phyloP scores from a whole-genome alignment of 345 rosid genomes.

The Mangifera indica region DNA sequence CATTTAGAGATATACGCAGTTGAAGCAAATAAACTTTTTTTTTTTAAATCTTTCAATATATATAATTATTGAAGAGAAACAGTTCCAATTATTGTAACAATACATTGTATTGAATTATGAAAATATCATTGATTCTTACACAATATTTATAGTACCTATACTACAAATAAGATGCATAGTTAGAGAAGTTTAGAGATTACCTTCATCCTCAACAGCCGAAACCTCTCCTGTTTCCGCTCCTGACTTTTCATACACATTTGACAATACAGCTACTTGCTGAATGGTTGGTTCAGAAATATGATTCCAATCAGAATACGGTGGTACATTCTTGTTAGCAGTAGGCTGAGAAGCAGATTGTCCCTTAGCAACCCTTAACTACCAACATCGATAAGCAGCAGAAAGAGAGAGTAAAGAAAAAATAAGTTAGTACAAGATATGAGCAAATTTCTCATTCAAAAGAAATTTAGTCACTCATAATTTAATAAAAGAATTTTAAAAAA shows the following conservation, averaged over 20 bases:
- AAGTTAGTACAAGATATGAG: not conserved
- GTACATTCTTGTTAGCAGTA: slow-evolving; percentile 33
- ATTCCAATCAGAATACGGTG: slow-evolving; percentile 45
- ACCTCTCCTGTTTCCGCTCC: slow-evolving; percentile 38
- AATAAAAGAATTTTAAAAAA: slow-evolving; percentile 2
- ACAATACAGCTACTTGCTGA: slow-evolving; percentile 28
- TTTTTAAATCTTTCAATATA: not conserved
- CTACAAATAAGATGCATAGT: not conserved
- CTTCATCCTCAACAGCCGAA: slow-evolving; percentile 50
- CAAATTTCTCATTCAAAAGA: not conserved
- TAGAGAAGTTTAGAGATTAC: slow-evolving; percentile 24
- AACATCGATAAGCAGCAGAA: slow-evolving; percentile 9
- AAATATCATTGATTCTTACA: not conserved
- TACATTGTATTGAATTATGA: not conserved
- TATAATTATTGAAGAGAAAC: too few relatives aligned
- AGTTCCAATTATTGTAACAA: not conserved
- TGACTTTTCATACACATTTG: slow-evolving; percentile 37
- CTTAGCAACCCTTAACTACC: slow-evolving; percentile 55
- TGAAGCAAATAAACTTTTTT: not conserved
- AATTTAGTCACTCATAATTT: not conserved
- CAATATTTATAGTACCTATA: not conserved
- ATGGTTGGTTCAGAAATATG: slow-evolving; percentile 32
- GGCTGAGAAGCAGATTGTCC: slow-evolving; percentile 45
- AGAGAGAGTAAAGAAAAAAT: not conserved
- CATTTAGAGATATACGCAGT: not conserved